Evolutionary conservation across 2,329 filamentous ascomycete genomes (phyloP).

Genomic region (Trichoderma sp.): DNA sequence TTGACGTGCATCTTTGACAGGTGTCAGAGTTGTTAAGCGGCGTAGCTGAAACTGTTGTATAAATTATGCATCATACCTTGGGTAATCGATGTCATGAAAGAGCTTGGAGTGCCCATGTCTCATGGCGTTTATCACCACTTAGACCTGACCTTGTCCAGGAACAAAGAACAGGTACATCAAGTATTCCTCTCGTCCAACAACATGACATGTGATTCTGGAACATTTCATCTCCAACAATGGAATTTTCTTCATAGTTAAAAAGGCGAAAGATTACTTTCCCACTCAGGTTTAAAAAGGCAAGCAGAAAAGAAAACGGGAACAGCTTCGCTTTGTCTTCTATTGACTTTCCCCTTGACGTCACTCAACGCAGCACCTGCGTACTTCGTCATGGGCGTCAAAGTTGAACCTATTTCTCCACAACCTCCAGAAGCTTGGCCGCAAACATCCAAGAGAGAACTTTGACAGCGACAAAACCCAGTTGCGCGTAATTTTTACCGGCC

Average conservation of each 20-base stretch:
- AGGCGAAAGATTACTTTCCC: not conserved
- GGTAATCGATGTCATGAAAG: not conserved
- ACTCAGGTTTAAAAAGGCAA: not conserved
- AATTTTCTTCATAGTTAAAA: not conserved
- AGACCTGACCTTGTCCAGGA: not conserved
- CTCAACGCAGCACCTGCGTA: not conserved
- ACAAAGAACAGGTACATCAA: not conserved
- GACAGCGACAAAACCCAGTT: not conserved
- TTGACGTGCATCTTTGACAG: not conserved
- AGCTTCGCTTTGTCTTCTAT: not conserved
- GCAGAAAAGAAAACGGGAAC: not conserved
- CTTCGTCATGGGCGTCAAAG: constrained; percentile 14
- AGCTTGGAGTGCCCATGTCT: not conserved
- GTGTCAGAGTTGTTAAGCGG: not conserved
- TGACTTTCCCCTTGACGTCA: not conserved
- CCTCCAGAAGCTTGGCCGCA: constrained; percentile 15
- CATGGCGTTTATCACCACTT: not conserved
- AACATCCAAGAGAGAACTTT: not conserved
- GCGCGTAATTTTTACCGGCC: not conserved
- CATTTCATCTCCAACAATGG: not conserved
- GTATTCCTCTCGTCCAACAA: not conserved
- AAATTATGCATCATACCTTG: not conserved
- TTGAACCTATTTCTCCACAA: constrained; percentile 1
- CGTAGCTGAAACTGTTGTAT: not conserved
- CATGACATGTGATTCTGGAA: not conserved